Base-by-base conservation (phyloP, 1,139 yeast species). In the Zygosaccharomyces pseudobailii region DNA sequence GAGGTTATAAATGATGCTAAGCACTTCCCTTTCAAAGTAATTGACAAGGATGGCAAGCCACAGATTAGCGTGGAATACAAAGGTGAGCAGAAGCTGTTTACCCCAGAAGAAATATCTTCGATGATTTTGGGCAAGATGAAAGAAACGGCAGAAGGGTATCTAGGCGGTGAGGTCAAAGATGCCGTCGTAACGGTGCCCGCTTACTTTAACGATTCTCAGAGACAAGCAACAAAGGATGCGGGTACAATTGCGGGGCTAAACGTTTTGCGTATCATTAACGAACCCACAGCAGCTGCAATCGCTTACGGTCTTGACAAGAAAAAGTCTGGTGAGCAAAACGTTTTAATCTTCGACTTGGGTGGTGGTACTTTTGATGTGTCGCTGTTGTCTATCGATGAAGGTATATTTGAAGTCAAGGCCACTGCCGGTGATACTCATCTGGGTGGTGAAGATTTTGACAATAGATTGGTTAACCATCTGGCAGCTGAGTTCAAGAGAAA, bases 301-400 rank as follows among this genome's bases (percentile, higher is more conserved):
- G 97, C 97, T 53, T 90, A 90, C 73, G 97, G 97, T 59, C 79
- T 90, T 63, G 97, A 90, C 71, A 85, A 86, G 73, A 85, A 86
- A 73, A 82, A 83, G 57, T 76, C 77, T 61, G 80, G 76, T 56
- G 92, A 85, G 74, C 87, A 87, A 76, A 84, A 87, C 68, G 94
- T 89, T 50, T 79, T 89, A 67, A 88, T 89, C 65, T 89, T 88
- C 73, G 97, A 89, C 73, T 79, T 89, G 67, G 97, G 97, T 81
- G 97, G 97, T 77, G 97, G 97, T 79, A 89, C 97, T 65, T 89
- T 89, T 72, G 97, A 89, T 86, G 97, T 89, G 49, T 89, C 97
- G 36, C 78, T 89, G 59, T 78, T 89, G 62, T 84, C 92, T 48
- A 89, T 89, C 69, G 95, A 89, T 71, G 96, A 88, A 57, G 97